Evolutionary conservation across 2,329 filamentous ascomycete genomes (phyloP), one percentile per base, ranked within the genome.

Genomic region (Blastomyces parvus): DNA sequence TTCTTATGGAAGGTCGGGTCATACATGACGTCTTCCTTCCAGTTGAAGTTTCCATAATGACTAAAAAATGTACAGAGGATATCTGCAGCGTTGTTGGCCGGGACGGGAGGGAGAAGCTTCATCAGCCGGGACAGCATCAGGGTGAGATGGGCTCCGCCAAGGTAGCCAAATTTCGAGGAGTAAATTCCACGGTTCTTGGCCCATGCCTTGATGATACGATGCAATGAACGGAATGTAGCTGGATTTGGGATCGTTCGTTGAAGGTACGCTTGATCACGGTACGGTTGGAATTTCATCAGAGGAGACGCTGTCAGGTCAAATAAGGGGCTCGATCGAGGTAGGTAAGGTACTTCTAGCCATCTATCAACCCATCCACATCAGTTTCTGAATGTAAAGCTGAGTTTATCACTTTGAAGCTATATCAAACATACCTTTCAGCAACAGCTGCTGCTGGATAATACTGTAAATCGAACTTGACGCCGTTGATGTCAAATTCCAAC

Each of bases 141-240:
- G 0, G 84, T 81, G 61, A 89, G 83, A 67, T 88, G 86, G 25
- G 88, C 83, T 3, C 86, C 86, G 6, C 84, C 82, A 0, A 89
- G 77, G 64, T 84, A 86, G 0, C 87, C 87, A 67, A 88, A 88
- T 58, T 81, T 84, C 1, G 85, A 81, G 0, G 84, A 81, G 70
- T 88, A 89, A 19, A 89, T 77, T 0, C 87, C 87, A 7, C 84
- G 80, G 13, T 79, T 74, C 62, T 80, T 79, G 1, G 86, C 84
- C 86, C 86, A 89, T 0, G 80, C 76, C 68, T 83, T 86, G 69
- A 89, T 80, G 62, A 82, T 78, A 1, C 83, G 80, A 68, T 87
- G 83, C 0, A 85, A 84, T 8, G 81, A 68, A 7, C 82, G 80
- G 70, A 88, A 89, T 11, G 80, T 76, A 1, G 79, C 74, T 56